A percentile compares a stretch with the other conserved stretches of the same genome.
Conservation (phyloP, 257 asterid species). For the Jacaranda copaia region DNA sequence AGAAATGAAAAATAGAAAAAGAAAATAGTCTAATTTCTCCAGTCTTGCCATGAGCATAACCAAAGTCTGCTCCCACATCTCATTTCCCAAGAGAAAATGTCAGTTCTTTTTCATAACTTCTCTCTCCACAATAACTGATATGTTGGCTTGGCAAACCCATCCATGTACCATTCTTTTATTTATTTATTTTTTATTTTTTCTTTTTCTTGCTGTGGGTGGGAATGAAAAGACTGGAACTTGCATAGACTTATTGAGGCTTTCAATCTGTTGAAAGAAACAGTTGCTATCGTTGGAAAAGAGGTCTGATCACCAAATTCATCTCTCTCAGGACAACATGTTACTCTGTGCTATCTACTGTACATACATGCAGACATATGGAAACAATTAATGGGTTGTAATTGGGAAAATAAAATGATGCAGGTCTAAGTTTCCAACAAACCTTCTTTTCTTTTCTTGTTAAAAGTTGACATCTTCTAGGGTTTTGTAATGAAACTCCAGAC, state of each 20-base stretch:
- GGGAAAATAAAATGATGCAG: slow-evolving; percentile 46
- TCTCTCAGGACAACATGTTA: neutral
- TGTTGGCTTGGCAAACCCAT: slow-evolving; percentile 21
- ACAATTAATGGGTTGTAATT: slow-evolving; percentile 17
- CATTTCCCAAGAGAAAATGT: slow-evolving; percentile 46
- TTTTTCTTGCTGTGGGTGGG: neutral
- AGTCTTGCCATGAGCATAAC: slow-evolving; percentile 7
- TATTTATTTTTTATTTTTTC: neutral
- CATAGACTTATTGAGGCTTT: slow-evolving; percentile 36
- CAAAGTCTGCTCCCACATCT: slow-evolving; percentile 20
- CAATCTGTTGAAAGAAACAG: slow-evolving; percentile 36
- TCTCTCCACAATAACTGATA: slow-evolving; percentile 42
- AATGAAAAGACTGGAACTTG: slow-evolving; percentile 18
- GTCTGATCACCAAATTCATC: slow-evolving; percentile 9
- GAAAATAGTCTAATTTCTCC: neutral
- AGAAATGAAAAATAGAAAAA: neutral
- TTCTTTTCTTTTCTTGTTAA: slow-evolving; percentile 45
- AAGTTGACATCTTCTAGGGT: slow-evolving; percentile 43
- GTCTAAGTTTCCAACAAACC: slow-evolving; percentile 40
- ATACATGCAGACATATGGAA: neutral
- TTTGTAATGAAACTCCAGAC: neutral
- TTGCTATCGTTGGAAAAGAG: slow-evolving; percentile 42
- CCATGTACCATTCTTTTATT: neutral
- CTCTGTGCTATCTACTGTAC: slow-evolving; percentile 1
- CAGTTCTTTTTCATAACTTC: slow-evolving; percentile 23